A percentile compares a stretch with the other conserved stretches of the same genome.
Evolutionary conservation across 345 rosid genomes (phyloP).

Genomic region (Carallia brachiata): DNA sequence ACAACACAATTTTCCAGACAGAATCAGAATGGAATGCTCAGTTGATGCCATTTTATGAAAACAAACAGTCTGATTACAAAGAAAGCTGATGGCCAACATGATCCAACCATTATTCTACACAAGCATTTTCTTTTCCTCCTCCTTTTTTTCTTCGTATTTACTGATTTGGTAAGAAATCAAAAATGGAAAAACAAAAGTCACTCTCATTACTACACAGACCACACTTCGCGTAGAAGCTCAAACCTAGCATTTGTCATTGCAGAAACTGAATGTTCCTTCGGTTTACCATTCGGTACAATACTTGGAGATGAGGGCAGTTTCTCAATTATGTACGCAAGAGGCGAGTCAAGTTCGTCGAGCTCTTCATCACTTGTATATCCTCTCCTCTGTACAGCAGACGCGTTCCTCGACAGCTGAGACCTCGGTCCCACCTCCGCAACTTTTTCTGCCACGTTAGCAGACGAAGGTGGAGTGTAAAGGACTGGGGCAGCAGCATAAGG

Average conservation of each 20-base stretch:
- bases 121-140: not conserved
- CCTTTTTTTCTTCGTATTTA: constrained; percentile 1
- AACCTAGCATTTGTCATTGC: constrained; percentile 54
- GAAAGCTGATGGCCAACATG: not conserved
- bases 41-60: not conserved
- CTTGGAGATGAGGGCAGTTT: constrained; percentile 38
- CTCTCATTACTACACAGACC: constrained; percentile 44
- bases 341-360: constrained; percentile 78
- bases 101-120: too few species aligned
- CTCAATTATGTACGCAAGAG: constrained; percentile 58
- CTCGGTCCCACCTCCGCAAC: constrained; percentile 53
- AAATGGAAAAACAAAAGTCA: not conserved
- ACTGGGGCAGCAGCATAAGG: constrained; percentile 70
- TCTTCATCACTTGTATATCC: constrained; percentile 94
- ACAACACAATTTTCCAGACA: too few species aligned
- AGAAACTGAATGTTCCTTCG: constrained; percentile 16
- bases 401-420: constrained; percentile 49
- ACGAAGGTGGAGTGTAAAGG: constrained; percentile 59
- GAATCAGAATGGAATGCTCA: too few species aligned
- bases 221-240: constrained; percentile 78
- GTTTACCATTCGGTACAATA: constrained; percentile 25
- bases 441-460: constrained; percentile 56
- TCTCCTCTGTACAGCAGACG: constrained; percentile 67
- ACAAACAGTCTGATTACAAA: constrained; percentile 9
- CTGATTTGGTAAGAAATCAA: not conserved